Base-by-base conservation (phyloP, 2,329 filamentous ascomycete species). In the Ceratocystis colombiana region DNA sequence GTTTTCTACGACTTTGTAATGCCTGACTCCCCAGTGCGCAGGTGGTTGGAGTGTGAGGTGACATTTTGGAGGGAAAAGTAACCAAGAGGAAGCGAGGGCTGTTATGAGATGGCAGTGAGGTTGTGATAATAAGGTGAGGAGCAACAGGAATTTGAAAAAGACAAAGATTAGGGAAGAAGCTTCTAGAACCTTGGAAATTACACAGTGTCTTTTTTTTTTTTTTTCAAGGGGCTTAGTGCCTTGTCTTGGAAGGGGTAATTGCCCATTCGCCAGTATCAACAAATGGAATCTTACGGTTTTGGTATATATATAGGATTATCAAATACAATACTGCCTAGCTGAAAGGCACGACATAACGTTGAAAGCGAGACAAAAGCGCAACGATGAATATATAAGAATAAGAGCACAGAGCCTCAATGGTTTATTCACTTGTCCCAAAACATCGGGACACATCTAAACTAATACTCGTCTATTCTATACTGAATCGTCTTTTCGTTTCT, bases 391-490 rank as follows among this genome's bases (percentile, higher is more conserved):
- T 3, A 55, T 30, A 30, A 25, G 25, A 55, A 30, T 22, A 37
- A 33, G 5, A n/a, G 12, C 7, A 59, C 12, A 37, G 5, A 59
- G 33, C 15, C 55, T 59, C 5, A 15, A 5, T 37, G 5, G 15
- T n/a, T 59, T 59, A 33, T 30, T 57, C 12, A 28, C 25, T 17
- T 8, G 55, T 15, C 55, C 3, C 8, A 59, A 20, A 25, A 59
- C 17, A 20, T 8, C 3, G 37, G 55, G 28, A n/a, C 28, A 17
- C 4, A 25, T 33, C 30, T 59, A 59, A 59, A 17, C 55, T 33
- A 59, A 59, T 59, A 59, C 55, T 59, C 25, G 17, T 59, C 55
- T 59, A 59, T 59, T 59, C 55, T 37, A 59, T 59, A 59, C 55
- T 59, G 30, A 37, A 59, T 33, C 55, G 12, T 7, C 55, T 30